Conservation (phyloP, 2,329 filamentous ascomycete species). For the Penicillium sp. region DNA sequence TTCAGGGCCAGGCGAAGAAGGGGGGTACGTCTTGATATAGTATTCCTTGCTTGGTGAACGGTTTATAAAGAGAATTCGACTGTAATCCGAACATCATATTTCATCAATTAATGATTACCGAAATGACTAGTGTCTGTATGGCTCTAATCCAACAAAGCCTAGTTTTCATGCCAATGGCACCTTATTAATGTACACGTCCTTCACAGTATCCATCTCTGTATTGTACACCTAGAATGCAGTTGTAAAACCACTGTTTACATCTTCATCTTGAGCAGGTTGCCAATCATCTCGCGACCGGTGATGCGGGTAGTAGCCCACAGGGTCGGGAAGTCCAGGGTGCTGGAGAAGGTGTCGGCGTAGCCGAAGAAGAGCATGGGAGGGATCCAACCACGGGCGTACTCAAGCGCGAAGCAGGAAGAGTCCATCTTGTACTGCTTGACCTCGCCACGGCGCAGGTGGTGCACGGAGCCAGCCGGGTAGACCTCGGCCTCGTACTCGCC, state of each 20-base stretch:
- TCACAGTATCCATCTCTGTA: slow-evolving; percentile 3
- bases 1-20: slow-evolving; percentile 1
- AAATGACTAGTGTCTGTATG: not conserved
- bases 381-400: slow-evolving; percentile 72
- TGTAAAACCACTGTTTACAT: slow-evolving; percentile 53
- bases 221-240: slow-evolving; percentile 2
- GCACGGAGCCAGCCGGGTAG: slow-evolving; percentile 43
- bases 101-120: slow-evolving; percentile 5
- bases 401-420: slow-evolving; percentile 42
- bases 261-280: slow-evolving; percentile 73
- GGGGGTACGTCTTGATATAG: too few species aligned
- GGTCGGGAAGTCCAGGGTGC: slow-evolving; percentile 83
- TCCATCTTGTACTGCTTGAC: slow-evolving; percentile 71
- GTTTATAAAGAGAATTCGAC: not conserved
- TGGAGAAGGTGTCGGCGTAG: slow-evolving; percentile 77
- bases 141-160: not conserved
- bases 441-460: slow-evolving; percentile 61
- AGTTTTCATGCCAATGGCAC: not conserved
- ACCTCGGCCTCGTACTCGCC: slow-evolving; percentile 43
- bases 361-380: slow-evolving; percentile 92
- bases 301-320: slow-evolving; percentile 77
- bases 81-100: not conserved
- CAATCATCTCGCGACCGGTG: slow-evolving; percentile 76
- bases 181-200: slow-evolving; percentile 6
- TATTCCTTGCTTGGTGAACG: too few species aligned